phyloP scores from a whole-genome alignment of 371 early-diverging fungal genomes.

The Saksenaea vasiformis region DNA sequence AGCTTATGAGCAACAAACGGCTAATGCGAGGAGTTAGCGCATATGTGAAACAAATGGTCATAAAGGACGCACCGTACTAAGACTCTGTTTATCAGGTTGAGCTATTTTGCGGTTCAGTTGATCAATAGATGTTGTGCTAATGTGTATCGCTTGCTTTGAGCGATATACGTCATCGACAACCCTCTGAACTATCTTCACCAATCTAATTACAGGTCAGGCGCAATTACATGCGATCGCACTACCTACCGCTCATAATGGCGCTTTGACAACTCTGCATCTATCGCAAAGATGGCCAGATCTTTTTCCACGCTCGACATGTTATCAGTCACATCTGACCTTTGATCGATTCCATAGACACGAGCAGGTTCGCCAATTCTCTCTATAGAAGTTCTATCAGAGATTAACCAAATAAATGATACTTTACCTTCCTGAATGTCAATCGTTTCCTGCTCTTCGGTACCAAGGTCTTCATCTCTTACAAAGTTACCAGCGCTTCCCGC shows the following conservation, averaged over 20 bases:
- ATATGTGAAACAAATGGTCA: too few relatives aligned
- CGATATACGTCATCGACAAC: background rate
- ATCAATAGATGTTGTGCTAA: too few relatives aligned
- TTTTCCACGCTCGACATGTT: background rate
- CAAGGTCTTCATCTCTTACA: background rate
- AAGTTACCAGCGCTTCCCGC: background rate
- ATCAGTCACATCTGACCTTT: background rate
- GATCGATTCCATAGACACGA: background rate
- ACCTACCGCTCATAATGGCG: background rate
- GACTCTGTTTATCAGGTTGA: background rate
- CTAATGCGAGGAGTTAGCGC: background rate
- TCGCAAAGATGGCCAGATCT: background rate
- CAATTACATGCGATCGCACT: background rate
- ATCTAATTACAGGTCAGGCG: too few relatives aligned
- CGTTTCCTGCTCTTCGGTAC: background rate
- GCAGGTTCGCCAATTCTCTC: background rate
- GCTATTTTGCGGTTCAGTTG: too few relatives aligned
- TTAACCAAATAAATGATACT: background rate
- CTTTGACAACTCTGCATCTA: background rate
- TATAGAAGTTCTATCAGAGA: background rate
- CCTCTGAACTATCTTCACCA: background rate
- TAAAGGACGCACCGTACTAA: background rate
- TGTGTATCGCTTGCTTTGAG: too few relatives aligned
- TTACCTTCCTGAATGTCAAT: background rate
- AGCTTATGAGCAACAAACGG: background rate